Evolutionary conservation across 2,329 filamentous ascomycete genomes (phyloP), one percentile per base, ranked within the genome.

Genomic region (Trichoderma hamatum): DNA sequence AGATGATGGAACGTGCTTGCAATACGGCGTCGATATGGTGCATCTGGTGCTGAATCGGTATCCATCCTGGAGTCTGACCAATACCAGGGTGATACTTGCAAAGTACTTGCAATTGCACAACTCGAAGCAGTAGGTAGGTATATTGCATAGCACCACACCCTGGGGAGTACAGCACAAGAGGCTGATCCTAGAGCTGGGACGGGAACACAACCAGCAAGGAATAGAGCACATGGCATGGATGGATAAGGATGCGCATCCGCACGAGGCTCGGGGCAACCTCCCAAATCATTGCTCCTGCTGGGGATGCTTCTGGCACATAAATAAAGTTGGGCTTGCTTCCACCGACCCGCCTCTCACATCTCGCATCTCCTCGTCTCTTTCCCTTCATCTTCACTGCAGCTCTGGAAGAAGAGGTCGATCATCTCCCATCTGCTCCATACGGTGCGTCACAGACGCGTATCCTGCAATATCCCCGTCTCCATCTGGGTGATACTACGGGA

Each of bases 281-380:
- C 52, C 63, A 66, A 58, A 32, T 32, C n/a, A n/a, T 66, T 32
- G 26, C 28, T 32, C 21, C 51, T 54, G 21, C 36, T 28, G 19
- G 34, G 39, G 54, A 67, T 67, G 64, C 64, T 34, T 59, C 39
- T 43, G 9, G 39, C 39, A 43, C 64, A 67, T 67, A 67, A 67
- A 67, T 67, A 67, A 67, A 67, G 64, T 67, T 67, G 64, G 54
- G 39, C 14, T 58, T 28, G 46, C 61, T 26, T 66, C 64, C 58
- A 30, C 54, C 64, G 39, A 51, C 64, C 64, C 64, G 64, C 21
- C 16, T 66, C 63, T 51, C 16, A 21, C 64, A 59, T 58, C 54
- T 43, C 64, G 54, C 54, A 36, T 58, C 62, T 30, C 32, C n/a
- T 13, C 24, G 13, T 56, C 34, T 66, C 21, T 28, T 14, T 51